A percentile compares a stretch with the other conserved stretches of the same genome.
Evolutionary conservation across 1,139 yeast genomes (phyloP).

Genomic region (Diutina siamensis): DNA sequence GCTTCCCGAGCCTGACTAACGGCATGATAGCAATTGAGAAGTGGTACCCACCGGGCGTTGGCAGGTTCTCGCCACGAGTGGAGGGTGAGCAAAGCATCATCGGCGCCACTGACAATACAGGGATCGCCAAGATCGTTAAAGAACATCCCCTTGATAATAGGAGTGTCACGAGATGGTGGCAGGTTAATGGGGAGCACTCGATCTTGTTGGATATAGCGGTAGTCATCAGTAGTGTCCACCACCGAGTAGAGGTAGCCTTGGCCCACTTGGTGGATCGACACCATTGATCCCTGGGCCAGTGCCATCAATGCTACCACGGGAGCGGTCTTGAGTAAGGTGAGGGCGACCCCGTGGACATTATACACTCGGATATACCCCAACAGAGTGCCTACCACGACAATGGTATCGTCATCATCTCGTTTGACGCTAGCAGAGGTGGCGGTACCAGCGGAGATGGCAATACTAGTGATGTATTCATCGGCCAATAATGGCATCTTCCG

Average conservation of each 20-base stretch:
- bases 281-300: slow-evolving; percentile 21
- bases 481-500: slow-evolving; percentile 24
- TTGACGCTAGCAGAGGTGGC: too few species aligned
- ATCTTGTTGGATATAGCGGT: slow-evolving; percentile 30
- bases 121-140: slow-evolving; percentile 27
- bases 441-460: too few species aligned
- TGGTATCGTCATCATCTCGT: slow-evolving; percentile 14
- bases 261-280: slow-evolving; percentile 23
- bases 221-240: slow-evolving; percentile 25
- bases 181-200: slow-evolving; percentile 25
- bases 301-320: slow-evolving; percentile 30
- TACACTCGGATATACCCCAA: slow-evolving; percentile 31
- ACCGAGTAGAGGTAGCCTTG: slow-evolving; percentile 26
- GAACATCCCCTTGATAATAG: slow-evolving; percentile 5
- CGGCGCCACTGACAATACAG: slow-evolving; percentile 60
- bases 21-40: slow-evolving; percentile 55
- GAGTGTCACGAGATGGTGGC: slow-evolving; percentile 8
- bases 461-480: slow-evolving; percentile 25
- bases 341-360: slow-evolving; percentile 30
- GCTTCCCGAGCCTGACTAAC: slow-evolving; percentile 15
- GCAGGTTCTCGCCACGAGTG: slow-evolving; percentile 67
- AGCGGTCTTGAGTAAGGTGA: slow-evolving; percentile 25
- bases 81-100: slow-evolving; percentile 58
- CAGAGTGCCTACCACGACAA: slow-evolving; percentile 31
- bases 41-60: slow-evolving; percentile 82